Evolutionary conservation across 2,329 filamentous ascomycete genomes (phyloP), one percentile per base, ranked within the genome.

Genomic region (Diaporthe sp.): DNA sequence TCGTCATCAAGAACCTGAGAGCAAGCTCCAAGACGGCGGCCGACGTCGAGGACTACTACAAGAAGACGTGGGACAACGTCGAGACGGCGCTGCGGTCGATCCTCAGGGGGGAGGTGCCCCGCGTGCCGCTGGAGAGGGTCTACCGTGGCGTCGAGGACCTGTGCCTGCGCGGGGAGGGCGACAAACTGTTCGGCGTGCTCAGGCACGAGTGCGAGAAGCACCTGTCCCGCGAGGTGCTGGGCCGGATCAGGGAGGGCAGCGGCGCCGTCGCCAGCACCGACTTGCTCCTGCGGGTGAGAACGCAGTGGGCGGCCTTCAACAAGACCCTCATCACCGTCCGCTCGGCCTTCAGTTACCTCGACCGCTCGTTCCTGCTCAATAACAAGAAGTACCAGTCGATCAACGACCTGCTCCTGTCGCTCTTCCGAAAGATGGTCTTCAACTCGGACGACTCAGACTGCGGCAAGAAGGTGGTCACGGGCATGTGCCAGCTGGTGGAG

Each of bases 1-100:
- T 99, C 61, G 91, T 96, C n/a, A 94, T 99, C 80, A 98, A 98
- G 89, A 98, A 98, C 82, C 89, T 98, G 78, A 92, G 93, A 75
- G 89, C 90, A 1, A 88, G 88, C 25, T 85, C 89, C n/a, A 88
- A 89, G 75, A 82, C 84, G 53, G 81, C 85, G 71, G 87, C 90
- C 73, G 91, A 95, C 79, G 90, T 94, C 28, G 92, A 94, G 77
- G 89, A 91, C 77, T 98, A 98, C 86, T 95, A 98, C 79, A 88
- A 92, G 55, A 92, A 92, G 80, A 93, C 92, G 4, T 94, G 94
- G 91, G 85, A 86, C 55, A 93, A 97, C 81, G 87, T 98, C 8
- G 91, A 94, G 74, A 87, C 88, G 49, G 95, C 95, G 1, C 85
- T 99, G 72, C 87, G 89, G 15, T 90, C 92, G 58, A 92, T 98